phyloP scores from a whole-genome alignment of 148 eudicot genomes.

The Rhododendron mucronatum region DNA sequence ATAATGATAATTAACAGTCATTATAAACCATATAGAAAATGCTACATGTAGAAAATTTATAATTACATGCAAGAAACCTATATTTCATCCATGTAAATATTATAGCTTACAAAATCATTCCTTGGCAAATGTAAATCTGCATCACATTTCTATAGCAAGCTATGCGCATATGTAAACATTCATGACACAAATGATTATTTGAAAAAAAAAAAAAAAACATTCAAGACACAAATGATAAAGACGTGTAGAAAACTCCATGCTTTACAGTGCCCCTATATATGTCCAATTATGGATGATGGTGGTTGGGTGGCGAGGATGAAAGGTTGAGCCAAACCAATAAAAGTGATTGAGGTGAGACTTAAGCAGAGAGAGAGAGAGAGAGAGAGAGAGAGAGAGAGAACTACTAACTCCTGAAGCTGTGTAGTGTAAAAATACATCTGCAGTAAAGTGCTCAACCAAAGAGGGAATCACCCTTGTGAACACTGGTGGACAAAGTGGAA shows the following conservation, averaged over 20 bases:
- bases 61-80: background rate
- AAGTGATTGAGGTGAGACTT: background rate
- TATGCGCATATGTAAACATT: background rate
- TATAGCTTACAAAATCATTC: background rate
- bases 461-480: background rate
- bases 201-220: background rate
- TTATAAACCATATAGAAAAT: background rate
- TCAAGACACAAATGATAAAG: background rate
- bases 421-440: background rate
- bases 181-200: background rate
- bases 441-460: background rate
- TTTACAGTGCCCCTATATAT: background rate
- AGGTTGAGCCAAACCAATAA: background rate
- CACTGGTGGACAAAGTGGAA: background rate
- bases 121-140: background rate
- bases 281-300: background rate
- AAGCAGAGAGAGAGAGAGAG: background rate
- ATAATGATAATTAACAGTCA: background rate
- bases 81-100: background rate
- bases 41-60: background rate
- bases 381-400: background rate
- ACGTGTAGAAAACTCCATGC: background rate
- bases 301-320: background rate
- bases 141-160: background rate
- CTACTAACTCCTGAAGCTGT: background rate